phyloP scores from a whole-genome alignment of 495 filamentous ascomycete species.

The Xylaria intraflava region DNA sequence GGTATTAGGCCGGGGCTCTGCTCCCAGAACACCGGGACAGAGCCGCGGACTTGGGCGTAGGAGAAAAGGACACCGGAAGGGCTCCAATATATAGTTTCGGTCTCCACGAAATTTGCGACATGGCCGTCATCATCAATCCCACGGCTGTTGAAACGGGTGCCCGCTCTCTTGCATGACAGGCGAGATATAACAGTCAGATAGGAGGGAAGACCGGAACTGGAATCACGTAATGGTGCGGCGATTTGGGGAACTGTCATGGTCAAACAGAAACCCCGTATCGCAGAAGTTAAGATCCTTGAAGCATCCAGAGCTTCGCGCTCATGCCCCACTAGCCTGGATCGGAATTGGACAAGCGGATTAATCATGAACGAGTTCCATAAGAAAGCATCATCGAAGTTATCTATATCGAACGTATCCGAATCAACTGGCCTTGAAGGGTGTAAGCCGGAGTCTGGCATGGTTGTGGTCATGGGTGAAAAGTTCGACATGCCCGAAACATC shows the following conservation, averaged over 20 bases:
- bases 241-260: conserved; percentile 71
- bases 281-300: conserved; percentile 84
- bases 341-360: conserved; percentile 78
- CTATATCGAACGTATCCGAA: conserved; percentile 63
- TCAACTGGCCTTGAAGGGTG: conserved; percentile 34
- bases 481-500: not conserved
- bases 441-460: conserved; percentile 9
- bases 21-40: conserved; percentile 96
- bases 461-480: not conserved
- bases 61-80: conserved; percentile 75
- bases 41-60: conserved; percentile 86
- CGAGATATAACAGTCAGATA: conserved; percentile 84
- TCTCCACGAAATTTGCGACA: conserved; percentile 80
- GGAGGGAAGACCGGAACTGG: conserved; percentile 67
- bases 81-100: conserved; percentile 65
- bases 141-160: conserved; percentile 90
- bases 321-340: conserved; percentile 63
- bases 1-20: conserved; percentile 82
- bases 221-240: conserved; percentile 47
- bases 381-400: conserved; percentile 80
- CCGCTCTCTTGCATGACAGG: conserved; percentile 83
- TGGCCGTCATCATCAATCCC: conserved; percentile 97
- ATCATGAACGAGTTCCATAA: conserved; percentile 99
- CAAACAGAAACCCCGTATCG: conserved; percentile 84
- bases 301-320: conserved; percentile 72